Conservation (phyloP, 768 basidiomycete species). For the Trametes meyenii region DNA sequence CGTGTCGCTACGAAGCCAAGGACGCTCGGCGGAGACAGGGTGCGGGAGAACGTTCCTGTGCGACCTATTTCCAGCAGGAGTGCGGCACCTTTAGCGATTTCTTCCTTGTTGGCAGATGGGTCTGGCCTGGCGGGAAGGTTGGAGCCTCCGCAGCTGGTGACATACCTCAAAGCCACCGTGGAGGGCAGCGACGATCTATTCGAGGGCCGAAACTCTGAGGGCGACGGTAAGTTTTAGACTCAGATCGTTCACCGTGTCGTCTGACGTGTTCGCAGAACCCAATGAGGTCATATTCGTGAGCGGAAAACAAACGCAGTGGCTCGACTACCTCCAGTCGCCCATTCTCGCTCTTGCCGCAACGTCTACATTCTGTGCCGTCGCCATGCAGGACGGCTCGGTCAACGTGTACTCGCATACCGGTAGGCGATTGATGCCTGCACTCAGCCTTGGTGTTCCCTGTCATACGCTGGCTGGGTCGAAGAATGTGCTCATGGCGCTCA, state of each 20-base stretch:
- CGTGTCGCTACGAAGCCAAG: slow-evolving; percentile 39
- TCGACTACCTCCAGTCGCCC: slow-evolving; percentile 83
- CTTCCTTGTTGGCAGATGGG: slow-evolving; percentile 15
- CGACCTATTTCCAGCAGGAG: slow-evolving; percentile 50
- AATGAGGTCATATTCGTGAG: slow-evolving; percentile 69
- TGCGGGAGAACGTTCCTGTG: slow-evolving; percentile 50
- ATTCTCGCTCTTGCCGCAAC: slow-evolving; percentile 71
- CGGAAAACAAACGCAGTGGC: slow-evolving; percentile 78
- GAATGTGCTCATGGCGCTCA: slow-evolving; percentile 70
- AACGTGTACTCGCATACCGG: slow-evolving; percentile 85
- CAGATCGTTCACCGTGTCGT: not conserved
- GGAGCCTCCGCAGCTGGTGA: slow-evolving; percentile 50
- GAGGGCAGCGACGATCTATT: slow-evolving; percentile 70
- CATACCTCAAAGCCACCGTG: slow-evolving; percentile 47
- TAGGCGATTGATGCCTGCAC: slow-evolving; percentile 73
- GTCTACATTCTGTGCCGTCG: slow-evolving; percentile 69
- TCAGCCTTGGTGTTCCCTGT: slow-evolving; percentile 72
- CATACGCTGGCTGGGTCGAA: slow-evolving; percentile 70
- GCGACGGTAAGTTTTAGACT: slow-evolving; percentile 47
- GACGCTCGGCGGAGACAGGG: slow-evolving; percentile 73
- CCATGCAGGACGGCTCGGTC: slow-evolving; percentile 78
- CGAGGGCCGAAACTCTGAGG: slow-evolving; percentile 79
- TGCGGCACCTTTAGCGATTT: slow-evolving; percentile 17
- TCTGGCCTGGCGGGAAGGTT: slow-evolving; percentile 38
- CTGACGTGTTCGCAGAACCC: slow-evolving; percentile 43